Percentiles rank a stretch among this genome's conserved stretches.
Conservation (phyloP, 2,329 filamentous ascomycete species). For the Cordyceps sp. region DNA sequence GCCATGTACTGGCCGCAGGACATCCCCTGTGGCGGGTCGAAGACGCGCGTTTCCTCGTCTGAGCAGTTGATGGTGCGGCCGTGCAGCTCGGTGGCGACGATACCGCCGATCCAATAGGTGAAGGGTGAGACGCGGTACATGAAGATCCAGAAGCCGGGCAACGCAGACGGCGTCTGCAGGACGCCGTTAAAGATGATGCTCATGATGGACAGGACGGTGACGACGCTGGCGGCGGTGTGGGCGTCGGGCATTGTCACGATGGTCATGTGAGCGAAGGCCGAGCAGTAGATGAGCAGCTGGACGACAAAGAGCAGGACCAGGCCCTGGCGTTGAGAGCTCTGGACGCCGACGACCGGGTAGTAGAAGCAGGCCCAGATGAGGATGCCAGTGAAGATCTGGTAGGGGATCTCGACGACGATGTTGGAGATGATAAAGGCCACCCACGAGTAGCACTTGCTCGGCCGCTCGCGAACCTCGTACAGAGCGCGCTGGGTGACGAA, state of each 20-base stretch:
- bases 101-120: conserved; percentile 51
- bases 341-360: conserved; percentile 40
- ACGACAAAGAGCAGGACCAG: conserved; percentile 49
- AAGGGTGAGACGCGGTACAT: conserved; percentile 54
- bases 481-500: conserved; percentile 59
- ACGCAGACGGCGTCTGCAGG: conserved; percentile 35
- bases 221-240: conserved; percentile 48
- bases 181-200: conserved; percentile 48
- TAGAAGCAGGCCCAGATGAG: conserved; percentile 52
- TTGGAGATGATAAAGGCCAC: conserved; percentile 56
- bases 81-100: conserved; percentile 49
- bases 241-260: conserved; percentile 55
- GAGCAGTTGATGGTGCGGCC: conserved; percentile 34
- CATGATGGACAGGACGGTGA: conserved; percentile 41
- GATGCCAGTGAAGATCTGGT: conserved; percentile 46
- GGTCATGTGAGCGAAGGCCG: conserved; percentile 57
- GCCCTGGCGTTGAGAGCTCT: conserved; percentile 37
- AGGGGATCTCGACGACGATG: conserved; percentile 56
- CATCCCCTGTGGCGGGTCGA: conserved; percentile 43
- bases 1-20: conserved; percentile 49
- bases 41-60: conserved; percentile 40
- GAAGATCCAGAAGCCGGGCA: conserved; percentile 63
- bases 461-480: conserved; percentile 64
- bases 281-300: conserved; percentile 54
- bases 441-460: conserved; percentile 62